Evolutionary conservation across 495 filamentous ascomycete species (phyloP).

Genomic region (Penicillium lividum): DNA sequence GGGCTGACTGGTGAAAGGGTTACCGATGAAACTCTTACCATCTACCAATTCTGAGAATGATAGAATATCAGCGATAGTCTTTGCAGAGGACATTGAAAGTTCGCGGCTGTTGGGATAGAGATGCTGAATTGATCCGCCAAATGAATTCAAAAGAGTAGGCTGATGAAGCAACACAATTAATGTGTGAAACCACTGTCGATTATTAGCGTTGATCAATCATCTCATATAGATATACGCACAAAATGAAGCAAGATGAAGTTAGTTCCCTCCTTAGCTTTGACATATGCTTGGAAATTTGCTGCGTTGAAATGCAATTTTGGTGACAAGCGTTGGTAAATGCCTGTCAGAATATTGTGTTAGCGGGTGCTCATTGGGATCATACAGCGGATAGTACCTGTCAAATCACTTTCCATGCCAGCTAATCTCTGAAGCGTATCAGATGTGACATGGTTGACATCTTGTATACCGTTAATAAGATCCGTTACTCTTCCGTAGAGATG

Average conservation of each 20-base stretch:
- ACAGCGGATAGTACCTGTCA: conserved; percentile 48
- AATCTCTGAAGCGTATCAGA: conserved; percentile 68
- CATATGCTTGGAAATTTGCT: conserved; percentile 74
- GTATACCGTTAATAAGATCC: conserved; percentile 81
- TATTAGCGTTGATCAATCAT: conserved; percentile 3
- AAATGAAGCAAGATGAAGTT: conserved; percentile 88
- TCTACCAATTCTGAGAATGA: conserved; percentile 78
- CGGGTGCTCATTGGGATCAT: background rate
- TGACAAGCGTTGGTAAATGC: conserved; percentile 74
- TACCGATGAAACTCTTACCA: conserved; percentile 76
- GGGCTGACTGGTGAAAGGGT: conserved; percentile 85
- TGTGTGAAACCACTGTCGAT: conserved; percentile 72
- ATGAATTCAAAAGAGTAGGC: conserved; percentile 74
- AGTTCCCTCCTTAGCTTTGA: conserved; percentile 72
- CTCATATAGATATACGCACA: conserved; percentile 17
- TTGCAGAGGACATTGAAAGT: conserved; percentile 83
- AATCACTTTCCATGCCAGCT: conserved; percentile 70
- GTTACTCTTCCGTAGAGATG: conserved; percentile 81
- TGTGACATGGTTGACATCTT: conserved; percentile 71
- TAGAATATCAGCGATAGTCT: conserved; percentile 84
- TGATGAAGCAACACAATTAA: conserved; percentile 82
- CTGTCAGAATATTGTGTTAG: background rate
- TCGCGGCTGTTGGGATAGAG: conserved; percentile 76
- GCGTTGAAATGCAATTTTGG: conserved; percentile 75
- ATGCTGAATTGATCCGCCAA: conserved; percentile 67